Evolutionary conservation across 352 stramenopile species (phyloP).

Genomic region (Phytophthora parvispora): DNA sequence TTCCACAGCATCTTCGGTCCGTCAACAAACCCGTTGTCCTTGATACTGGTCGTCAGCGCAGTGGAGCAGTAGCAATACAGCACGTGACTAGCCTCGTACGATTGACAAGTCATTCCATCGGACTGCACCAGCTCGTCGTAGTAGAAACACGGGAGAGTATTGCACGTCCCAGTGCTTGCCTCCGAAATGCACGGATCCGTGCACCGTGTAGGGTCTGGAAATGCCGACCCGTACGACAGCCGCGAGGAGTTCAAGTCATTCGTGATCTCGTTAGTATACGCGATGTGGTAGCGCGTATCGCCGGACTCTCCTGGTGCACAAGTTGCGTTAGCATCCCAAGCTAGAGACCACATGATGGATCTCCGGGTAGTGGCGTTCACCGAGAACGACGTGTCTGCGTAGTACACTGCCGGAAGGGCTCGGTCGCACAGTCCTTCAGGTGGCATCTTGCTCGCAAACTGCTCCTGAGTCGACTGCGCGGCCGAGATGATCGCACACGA

Average conservation of each 20-base stretch:
- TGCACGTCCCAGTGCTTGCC: constrained; percentile 31
- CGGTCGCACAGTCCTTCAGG: constrained; percentile 46
- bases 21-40: constrained; percentile 39
- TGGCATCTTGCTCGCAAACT: constrained; percentile 48
- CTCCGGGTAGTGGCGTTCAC: constrained; percentile 9
- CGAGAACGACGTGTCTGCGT: constrained; percentile 32
- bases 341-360: constrained; percentile 33
- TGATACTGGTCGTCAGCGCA: constrained; percentile 35
- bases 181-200: constrained; percentile 49
- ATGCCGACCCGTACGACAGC: constrained; percentile 16
- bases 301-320: constrained; percentile 24
- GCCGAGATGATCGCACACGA: constrained; percentile 57
- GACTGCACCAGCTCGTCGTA: constrained; percentile 31
- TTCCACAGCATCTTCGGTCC: constrained; percentile 47
- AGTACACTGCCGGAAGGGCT: constrained; percentile 49
- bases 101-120: constrained; percentile 31
- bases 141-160: constrained; percentile 61
- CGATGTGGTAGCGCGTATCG: constrained; percentile 41
- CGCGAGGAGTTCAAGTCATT: constrained; percentile 24
- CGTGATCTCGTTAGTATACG: constrained; percentile 40
- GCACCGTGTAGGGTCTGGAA: constrained; percentile 37
- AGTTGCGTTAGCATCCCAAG: constrained; percentile 28
- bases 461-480: constrained; percentile 49
- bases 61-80: constrained; percentile 61
- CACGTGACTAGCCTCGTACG: constrained; percentile 47